Conservation (phyloP, 2,329 filamentous ascomycete genomes). For the Hirsutella thompsonii region DNA sequence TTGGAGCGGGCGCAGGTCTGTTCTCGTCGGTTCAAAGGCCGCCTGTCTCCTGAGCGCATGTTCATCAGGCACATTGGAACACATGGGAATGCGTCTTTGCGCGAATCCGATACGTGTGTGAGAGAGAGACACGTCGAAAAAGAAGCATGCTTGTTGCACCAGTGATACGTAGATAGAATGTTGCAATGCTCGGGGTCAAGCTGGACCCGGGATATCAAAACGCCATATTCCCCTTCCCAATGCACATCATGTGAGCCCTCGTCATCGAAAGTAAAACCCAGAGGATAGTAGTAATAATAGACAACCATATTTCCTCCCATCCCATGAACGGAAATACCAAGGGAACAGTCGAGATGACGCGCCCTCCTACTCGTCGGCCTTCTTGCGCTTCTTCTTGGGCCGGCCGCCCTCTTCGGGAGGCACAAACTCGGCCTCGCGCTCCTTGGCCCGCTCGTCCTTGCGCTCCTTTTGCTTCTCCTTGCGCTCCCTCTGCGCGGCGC, state of each 20-base stretch:
- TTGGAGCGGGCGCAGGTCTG: too few relatives aligned
- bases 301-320: too few relatives aligned
- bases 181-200: slow-evolving; percentile 4
- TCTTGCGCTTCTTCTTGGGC: slow-evolving; percentile 53
- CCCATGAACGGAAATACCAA: neutral
- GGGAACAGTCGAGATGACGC: neutral
- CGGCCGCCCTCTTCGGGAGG: slow-evolving; percentile 65
- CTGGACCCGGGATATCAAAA: slow-evolving; percentile 6
- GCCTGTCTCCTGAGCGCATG: too few relatives aligned
- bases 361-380: slow-evolving; percentile 19
- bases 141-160: too few relatives aligned
- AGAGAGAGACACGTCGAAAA: too few relatives aligned
- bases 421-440: slow-evolving; percentile 75
- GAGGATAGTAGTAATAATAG: too few relatives aligned
- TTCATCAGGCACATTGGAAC: too few relatives aligned
- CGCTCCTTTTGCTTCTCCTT: slow-evolving; percentile 76
- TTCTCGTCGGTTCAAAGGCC: too few relatives aligned
- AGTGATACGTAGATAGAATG: neutral
- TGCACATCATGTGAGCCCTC: neutral
- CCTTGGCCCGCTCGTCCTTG: slow-evolving; percentile 77
- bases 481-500: slow-evolving; percentile 64
- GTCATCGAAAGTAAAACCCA: too few relatives aligned
- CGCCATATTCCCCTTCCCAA: slow-evolving; percentile 2
- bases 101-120: too few relatives aligned
- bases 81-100: too few relatives aligned